These are phyloP conservation scores for Capsicum pubescens DNA, from an alignment of 257 asterid species.

Conservation along the genomic window DNA sequence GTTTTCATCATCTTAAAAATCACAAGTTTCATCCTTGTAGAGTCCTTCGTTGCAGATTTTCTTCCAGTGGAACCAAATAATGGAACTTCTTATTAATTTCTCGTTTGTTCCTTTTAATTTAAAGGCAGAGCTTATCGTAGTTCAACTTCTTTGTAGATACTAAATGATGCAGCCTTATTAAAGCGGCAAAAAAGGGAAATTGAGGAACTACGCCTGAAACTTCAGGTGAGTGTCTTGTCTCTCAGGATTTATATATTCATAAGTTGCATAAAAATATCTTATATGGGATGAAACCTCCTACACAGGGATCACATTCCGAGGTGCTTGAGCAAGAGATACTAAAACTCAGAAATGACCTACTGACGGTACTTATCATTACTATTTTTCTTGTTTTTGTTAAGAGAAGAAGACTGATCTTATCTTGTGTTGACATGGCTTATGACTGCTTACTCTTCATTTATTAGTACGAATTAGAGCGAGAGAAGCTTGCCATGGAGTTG, in stretches of 20 bases:
- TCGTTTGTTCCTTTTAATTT: constrained; percentile 25
- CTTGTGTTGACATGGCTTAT: not conserved
- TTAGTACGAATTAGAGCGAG: constrained; percentile 87
- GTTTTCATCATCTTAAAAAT: not conserved
- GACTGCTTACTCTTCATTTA: constrained; percentile 33
- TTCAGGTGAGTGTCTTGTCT: constrained; percentile 62
- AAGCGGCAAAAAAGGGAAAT: constrained; percentile 91
- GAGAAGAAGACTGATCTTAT: not conserved
- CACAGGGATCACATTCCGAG: constrained; percentile 89
- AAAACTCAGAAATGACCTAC: constrained; percentile 93
- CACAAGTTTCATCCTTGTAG: constrained; percentile 1
- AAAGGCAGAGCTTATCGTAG: constrained; percentile 28
- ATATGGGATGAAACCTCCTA: constrained; percentile 23
- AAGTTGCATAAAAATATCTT: not conserved
- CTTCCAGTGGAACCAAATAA: constrained; percentile 19
- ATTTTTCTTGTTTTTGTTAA: not conserved
- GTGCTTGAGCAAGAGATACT: constrained; percentile 91
- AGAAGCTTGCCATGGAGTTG: constrained; percentile 83
- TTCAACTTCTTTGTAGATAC: constrained; percentile 57
- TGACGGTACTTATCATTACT: constrained; percentile 60
- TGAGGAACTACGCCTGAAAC: constrained; percentile 83
- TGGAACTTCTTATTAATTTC: not conserved
- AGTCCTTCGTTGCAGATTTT: not conserved
- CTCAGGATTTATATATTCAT: constrained; percentile 5
- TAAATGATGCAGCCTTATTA: constrained; percentile 93